A percentile compares a stretch with the other conserved stretches of the same genome.
Evolutionary conservation across 345 rosid species (phyloP).

Genomic region (Sisymbrium irio): DNA sequence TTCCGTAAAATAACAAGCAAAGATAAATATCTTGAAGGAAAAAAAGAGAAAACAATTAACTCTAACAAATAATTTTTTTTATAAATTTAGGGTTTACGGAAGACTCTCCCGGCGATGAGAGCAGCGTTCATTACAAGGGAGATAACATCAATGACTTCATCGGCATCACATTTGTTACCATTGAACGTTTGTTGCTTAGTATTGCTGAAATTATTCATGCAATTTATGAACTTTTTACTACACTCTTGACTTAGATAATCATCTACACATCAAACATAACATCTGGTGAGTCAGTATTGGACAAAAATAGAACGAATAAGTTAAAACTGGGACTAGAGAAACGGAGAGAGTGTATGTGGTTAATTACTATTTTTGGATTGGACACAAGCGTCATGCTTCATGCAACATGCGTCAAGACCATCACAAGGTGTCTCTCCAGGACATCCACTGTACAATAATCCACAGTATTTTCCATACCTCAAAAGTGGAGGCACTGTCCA

Average conservation of each 20-base stretch:
- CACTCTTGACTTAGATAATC: constrained; percentile 87
- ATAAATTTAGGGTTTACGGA: constrained; percentile 59
- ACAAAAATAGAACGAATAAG: background rate
- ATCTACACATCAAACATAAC: constrained; percentile 40
- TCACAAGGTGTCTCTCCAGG: constrained; percentile 95
- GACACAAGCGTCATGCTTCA: constrained; percentile 90
- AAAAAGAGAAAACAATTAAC: background rate
- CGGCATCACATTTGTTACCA: constrained; percentile 63
- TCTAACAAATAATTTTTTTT: background rate
- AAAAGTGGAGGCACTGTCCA: constrained; percentile 74
- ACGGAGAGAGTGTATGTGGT: background rate
- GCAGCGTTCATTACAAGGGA: constrained; percentile 79
- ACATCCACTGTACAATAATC: constrained; percentile 84
- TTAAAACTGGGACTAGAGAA: background rate
- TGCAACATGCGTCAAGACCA: constrained; percentile 91
- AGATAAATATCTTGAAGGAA: background rate
- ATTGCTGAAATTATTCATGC: constrained; percentile 58
- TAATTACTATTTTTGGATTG: constrained; percentile 69
- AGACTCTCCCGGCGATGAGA: constrained; percentile 76
- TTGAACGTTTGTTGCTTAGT: constrained; percentile 48
- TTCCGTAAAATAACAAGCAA: background rate
- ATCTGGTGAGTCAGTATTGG: background rate
- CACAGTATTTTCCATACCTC: constrained; percentile 94
- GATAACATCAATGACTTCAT: constrained; percentile 63
- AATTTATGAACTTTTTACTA: constrained; percentile 67